These are phyloP conservation scores for Monosporozyma aerobia DNA, from an alignment of 805 yeast genomes.

Conservation along the genomic window DNA sequence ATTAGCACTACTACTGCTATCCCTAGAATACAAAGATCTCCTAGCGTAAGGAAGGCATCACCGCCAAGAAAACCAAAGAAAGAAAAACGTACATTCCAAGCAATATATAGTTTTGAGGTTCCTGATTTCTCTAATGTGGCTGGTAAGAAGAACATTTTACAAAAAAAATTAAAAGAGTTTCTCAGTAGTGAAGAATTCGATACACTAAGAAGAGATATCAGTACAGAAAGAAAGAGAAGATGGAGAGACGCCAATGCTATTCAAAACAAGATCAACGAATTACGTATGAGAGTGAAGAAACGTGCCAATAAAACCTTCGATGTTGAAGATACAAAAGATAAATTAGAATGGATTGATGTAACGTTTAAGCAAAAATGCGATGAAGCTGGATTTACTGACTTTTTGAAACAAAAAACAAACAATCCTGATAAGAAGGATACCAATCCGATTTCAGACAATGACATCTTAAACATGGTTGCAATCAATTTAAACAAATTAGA, in stretches of 20 bases:
- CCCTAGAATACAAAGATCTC: background rate
- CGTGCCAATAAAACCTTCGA: slow-evolving; percentile 67
- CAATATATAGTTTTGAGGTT: slow-evolving; percentile 10
- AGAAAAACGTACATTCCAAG: background rate
- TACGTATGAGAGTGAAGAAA: slow-evolving; percentile 66
- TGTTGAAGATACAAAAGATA: slow-evolving; percentile 42
- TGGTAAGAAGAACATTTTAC: slow-evolving; percentile 15
- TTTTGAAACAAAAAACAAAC: slow-evolving; percentile 3
- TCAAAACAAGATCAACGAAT: slow-evolving; percentile 80
- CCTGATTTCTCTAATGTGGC: slow-evolving; percentile 13
- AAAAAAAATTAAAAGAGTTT: slow-evolving; percentile 19
- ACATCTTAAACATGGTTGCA: slow-evolving; percentile 25
- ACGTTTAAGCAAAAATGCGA: slow-evolving; percentile 55
- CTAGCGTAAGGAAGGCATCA: background rate
- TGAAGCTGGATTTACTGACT: slow-evolving; percentile 4
- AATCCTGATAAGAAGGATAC: slow-evolving; percentile 4
- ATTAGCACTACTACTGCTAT: background rate
- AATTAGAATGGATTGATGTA: slow-evolving; percentile 60
- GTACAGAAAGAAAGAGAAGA: slow-evolving; percentile 28
- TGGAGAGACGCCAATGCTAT: slow-evolving; percentile 50
- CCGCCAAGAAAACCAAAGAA: background rate
- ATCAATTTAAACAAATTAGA: slow-evolving; percentile 19
- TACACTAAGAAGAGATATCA: slow-evolving; percentile 19
- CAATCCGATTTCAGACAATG: slow-evolving; percentile 21
- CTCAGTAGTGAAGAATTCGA: slow-evolving; percentile 15